Conservation (phyloP, 2,329 filamentous ascomycete genomes). For the Fusarium foetens region DNA sequence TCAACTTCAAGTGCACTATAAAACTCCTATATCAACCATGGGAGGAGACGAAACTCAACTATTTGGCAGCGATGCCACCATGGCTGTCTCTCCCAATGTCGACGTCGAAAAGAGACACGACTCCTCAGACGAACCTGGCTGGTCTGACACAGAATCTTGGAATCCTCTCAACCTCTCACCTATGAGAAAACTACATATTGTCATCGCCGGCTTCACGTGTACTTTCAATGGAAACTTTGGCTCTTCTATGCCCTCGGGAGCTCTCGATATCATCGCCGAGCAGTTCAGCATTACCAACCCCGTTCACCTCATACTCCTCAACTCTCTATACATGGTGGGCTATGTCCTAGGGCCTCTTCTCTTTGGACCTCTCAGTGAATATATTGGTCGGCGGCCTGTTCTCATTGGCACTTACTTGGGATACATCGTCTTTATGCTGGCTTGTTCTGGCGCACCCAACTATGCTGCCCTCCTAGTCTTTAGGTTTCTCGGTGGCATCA, state of each 20-base stretch:
- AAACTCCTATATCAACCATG: constrained; percentile 7
- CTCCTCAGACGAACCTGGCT: constrained; percentile 32
- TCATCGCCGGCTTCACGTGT: constrained; percentile 50
- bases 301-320: constrained; percentile 47
- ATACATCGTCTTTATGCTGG: constrained; percentile 49
- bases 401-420: constrained; percentile 49
- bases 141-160: constrained; percentile 34
- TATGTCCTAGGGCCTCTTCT: constrained; percentile 50
- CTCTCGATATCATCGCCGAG: constrained; percentile 48
- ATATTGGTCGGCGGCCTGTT: constrained; percentile 49
- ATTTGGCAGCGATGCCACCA: constrained; percentile 10
- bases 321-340: constrained; percentile 51
- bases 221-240: constrained; percentile 52
- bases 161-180: constrained; percentile 48
- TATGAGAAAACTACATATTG: constrained; percentile 48
- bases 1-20: not conserved
- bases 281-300: constrained; percentile 43
- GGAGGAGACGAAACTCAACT: constrained; percentile 9
- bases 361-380: constrained; percentile 51
- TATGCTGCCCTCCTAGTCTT: constrained; percentile 57
- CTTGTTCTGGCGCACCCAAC: constrained; percentile 54
- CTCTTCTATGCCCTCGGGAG: constrained; percentile 51
- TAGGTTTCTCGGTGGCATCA: constrained; percentile 49
- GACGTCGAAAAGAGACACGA: constrained; percentile 22
- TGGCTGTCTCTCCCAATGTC: not conserved